A percentile compares a stretch with the other conserved stretches of the same genome.
These are phyloP conservation scores for Cymodocea nodosa DNA, from an alignment of 116 monocot species.

Conservation along the genomic window DNA sequence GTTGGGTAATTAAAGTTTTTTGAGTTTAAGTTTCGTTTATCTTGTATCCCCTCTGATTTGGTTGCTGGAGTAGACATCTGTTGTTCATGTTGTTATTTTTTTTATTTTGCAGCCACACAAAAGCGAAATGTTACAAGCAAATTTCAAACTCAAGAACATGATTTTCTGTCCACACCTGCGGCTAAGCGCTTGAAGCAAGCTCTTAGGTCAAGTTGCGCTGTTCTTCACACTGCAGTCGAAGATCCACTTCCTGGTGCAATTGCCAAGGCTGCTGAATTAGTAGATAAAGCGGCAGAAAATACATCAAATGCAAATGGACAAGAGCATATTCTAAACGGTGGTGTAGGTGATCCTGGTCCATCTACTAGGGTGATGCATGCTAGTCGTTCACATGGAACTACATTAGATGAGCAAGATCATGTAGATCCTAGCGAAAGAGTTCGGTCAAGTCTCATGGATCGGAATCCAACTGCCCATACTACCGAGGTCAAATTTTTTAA, in stretches of 20 bases:
- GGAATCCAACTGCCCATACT: conserved; percentile 51
- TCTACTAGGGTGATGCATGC: conserved; percentile 4
- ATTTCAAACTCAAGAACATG: neutral
- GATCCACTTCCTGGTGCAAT: conserved; percentile 56
- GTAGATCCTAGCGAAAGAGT: conserved; percentile 1
- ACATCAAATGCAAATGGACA: conserved; percentile 3
- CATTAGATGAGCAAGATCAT: neutral
- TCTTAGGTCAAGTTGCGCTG: conserved; percentile 26
- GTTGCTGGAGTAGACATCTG: too few species aligned
- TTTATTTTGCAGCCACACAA: neutral
- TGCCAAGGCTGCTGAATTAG: conserved; percentile 23
- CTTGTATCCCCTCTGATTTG: too few species aligned
- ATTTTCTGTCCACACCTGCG: conserved; percentile 4
- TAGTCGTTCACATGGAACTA: conserved; percentile 2
- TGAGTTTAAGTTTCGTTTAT: too few species aligned
- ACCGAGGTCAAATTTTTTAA: conserved; percentile 32
- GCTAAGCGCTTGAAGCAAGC: conserved; percentile 23
- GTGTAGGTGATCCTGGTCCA: conserved; percentile 1
- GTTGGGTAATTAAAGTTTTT: too few species aligned
- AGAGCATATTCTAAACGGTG: conserved; percentile 3
- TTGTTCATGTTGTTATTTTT: neutral
- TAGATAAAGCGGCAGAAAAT: neutral
- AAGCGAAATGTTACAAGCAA: neutral
- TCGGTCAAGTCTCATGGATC: conserved; percentile 30
- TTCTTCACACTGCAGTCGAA: conserved; percentile 24